Conservation (phyloP, 2,329 filamentous ascomycete genomes). For the Aspergillus phoenicis region DNA sequence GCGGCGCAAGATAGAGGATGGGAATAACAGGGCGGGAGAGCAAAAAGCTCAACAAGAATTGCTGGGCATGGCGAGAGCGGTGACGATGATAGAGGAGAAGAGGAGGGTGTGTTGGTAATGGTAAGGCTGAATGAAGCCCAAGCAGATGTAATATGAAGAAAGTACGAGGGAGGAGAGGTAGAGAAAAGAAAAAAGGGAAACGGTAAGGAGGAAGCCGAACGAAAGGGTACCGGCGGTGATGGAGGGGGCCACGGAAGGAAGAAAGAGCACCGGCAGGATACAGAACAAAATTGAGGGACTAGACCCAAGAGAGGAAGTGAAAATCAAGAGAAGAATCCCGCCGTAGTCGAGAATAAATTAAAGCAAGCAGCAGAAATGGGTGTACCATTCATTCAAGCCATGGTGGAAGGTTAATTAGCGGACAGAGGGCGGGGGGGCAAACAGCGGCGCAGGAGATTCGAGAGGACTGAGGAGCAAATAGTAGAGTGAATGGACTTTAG, state of each 20-base stretch:
- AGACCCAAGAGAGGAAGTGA: not conserved
- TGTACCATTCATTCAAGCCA: not conserved
- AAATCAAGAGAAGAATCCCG: not conserved
- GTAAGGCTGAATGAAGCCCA: not conserved
- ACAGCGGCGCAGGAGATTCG: not conserved
- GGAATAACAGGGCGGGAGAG: constrained; percentile 1
- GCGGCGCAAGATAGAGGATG: not conserved
- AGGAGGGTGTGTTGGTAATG: not conserved
- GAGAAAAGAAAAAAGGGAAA: constrained; percentile 3
- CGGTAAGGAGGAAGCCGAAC: not conserved
- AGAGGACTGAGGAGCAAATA: not conserved
- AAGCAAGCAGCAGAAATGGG: not conserved
- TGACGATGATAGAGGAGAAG: not conserved
- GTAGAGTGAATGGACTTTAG: not conserved
- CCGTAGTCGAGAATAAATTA: not conserved
- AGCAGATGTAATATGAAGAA: not conserved
- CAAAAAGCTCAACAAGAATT: constrained; percentile 7
- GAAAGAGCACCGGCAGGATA: not conserved
- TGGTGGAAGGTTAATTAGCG: constrained; percentile 2
- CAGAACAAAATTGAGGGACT: not conserved
- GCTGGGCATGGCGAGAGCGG: constrained; percentile 12
- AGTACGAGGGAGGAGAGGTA: not conserved
- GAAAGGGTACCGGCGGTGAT: not conserved
- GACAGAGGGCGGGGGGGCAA: not conserved
- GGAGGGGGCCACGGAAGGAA: not conserved